Conservation (phyloP, 805 yeast species). For the Starmera quercuum region DNA sequence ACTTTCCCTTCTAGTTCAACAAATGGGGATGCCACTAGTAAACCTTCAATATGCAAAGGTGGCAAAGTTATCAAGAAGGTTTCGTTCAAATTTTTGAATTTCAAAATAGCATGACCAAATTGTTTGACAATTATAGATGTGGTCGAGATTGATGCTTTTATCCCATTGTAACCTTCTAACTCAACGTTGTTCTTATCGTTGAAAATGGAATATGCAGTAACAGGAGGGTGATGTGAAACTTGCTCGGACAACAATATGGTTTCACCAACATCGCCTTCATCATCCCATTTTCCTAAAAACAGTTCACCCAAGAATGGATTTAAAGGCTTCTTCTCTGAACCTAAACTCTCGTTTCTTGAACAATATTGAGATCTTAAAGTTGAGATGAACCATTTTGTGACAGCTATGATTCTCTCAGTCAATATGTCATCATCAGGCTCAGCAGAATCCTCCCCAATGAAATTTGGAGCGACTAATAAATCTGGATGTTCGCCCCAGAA, state of each 20-base stretch:
- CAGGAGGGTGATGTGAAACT: constrained; percentile 96
- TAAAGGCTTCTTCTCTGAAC: constrained; percentile 95
- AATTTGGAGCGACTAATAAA: constrained; percentile 65
- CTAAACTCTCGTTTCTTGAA: constrained; percentile 83
- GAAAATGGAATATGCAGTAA: constrained; percentile 82
- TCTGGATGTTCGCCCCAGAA: constrained; percentile 96
- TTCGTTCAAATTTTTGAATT: constrained; percentile 55
- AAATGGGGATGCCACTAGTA: constrained; percentile 84
- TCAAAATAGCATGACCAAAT: constrained; percentile 80
- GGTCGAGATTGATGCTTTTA: constrained; percentile 76
- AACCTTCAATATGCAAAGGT: constrained; percentile 90
- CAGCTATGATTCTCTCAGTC: constrained; percentile 68
- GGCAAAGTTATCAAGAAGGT: constrained; percentile 81
- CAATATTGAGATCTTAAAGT: constrained; percentile 91
- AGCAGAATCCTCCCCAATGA: constrained; percentile 32
- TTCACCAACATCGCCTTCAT: constrained; percentile 55
- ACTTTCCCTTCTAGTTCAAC: constrained; percentile 90
- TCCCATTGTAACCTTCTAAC: constrained; percentile 85
- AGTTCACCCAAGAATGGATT: constrained; percentile 95
- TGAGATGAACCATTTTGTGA: constrained; percentile 84
- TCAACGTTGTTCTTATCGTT: constrained; percentile 63
- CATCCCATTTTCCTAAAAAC: constrained; percentile 84
- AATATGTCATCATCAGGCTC: constrained; percentile 38
- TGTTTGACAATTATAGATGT: constrained; percentile 82
- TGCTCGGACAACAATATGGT: constrained; percentile 82